Evolutionary conservation across 768 basidiomycete genomes (phyloP), one percentile per base, ranked within the genome.

Genomic region (Galerina marginata): DNA sequence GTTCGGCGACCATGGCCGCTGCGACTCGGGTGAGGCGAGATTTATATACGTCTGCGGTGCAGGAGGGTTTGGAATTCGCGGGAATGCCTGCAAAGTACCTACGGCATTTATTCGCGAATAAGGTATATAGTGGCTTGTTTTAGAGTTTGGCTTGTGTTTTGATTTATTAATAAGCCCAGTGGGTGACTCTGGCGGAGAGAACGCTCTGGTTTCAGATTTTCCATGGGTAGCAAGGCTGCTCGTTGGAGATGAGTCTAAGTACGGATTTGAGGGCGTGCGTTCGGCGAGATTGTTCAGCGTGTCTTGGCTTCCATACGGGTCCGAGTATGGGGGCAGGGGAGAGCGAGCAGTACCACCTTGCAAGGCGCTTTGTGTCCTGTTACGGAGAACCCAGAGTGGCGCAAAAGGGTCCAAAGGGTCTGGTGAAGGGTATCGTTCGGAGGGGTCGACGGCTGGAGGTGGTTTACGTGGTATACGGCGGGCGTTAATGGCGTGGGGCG

Each of bases 331-430:
- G 6, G 29, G 16, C 2, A 54, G 15, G 23, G 51, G 44, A 11
- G 54, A 45, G 20, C 39, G 46, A 36, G 33, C 36, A 26, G 48
- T 43, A 23, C 26, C n/a, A 16, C 42, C 38, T 9, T 36, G 26
- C 23, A 64, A 48, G 11, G 54, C 55, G 63, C 80, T 82, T 4
- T 84, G 75, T n/a, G 72, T 83, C 56, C 88, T 82, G 60, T 79
- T 83, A 51, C 90, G 84, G 26, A 91, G 78, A 25, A 85, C 84
- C 67, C 84, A 83, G 44, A 91, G 82, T 0, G 90, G 84, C 5
- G 86, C 89, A 63, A 90, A 90, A 1, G 90, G 90, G 69, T 91
- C 88, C 15, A 67, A 69, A 20, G 88, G 88, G 72, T 91, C 90
- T 33, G 88, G 88, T 2, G 77, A 72, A 4, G 90, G 90, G 70